phyloP scores from a whole-genome alignment of 768 basidiomycete genomes.

The Serendipita indica region DNA sequence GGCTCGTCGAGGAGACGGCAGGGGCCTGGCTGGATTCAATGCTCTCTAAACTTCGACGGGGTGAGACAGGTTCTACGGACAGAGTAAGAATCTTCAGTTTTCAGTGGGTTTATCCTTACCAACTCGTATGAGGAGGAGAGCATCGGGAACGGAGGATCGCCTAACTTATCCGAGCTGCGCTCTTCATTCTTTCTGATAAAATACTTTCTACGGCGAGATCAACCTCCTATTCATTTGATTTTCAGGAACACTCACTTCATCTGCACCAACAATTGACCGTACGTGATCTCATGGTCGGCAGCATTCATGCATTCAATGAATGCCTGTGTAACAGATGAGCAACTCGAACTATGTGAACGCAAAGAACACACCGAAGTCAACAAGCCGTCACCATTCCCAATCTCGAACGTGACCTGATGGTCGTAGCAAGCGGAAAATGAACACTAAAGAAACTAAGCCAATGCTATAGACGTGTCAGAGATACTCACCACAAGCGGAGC shows the following conservation, averaged over 20 bases:
- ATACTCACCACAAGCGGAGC: conserved; percentile 1
- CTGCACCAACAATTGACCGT: neutral
- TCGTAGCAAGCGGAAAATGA: conserved; percentile 6
- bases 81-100: too few relatives aligned
- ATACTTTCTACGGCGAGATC: neutral
- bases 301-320: conserved; percentile 1
- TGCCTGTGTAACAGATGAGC: neutral
- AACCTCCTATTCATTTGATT: neutral
- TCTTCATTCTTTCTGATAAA: neutral
- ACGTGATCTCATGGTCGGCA: neutral
- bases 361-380: neutral
- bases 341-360: neutral
- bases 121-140: neutral
- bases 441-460: neutral
- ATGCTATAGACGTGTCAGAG: too few relatives aligned
- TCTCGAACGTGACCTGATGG: neutral
- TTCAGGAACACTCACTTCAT: conserved; percentile 1
- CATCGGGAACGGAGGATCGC: conserved; percentile 3
- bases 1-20: too few relatives aligned
- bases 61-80: too few relatives aligned
- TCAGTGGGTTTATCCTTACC: too few relatives aligned
- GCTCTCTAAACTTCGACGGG: too few relatives aligned
- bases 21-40: too few relatives aligned
- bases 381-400: conserved; percentile 5
- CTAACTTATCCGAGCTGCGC: neutral